These are phyloP conservation scores for Pestalotiopsis sp. DNA, from an alignment of 2,329 filamentous ascomycete genomes.

Conservation along the genomic window DNA sequence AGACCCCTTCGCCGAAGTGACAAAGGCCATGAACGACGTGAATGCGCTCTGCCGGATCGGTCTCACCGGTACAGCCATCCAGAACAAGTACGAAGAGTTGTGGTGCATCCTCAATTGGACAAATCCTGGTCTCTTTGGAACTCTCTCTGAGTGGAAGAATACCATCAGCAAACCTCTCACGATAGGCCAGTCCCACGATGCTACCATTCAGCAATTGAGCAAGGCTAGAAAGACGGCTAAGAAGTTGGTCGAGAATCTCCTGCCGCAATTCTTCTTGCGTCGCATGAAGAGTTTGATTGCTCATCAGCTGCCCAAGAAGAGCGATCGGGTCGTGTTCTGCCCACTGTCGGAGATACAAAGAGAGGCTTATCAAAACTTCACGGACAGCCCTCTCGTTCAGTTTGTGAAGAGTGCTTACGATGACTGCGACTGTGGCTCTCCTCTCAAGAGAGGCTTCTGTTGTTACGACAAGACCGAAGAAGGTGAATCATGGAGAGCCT, in stretches of 20 bases:
- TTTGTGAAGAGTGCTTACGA: slow-evolving; percentile 71
- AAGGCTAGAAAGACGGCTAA: slow-evolving; percentile 79
- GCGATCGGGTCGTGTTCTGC: slow-evolving; percentile 92
- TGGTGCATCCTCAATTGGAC: slow-evolving; percentile 98
- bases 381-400: slow-evolving; percentile 72
- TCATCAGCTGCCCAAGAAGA: slow-evolving; percentile 92
- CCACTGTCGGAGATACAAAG: slow-evolving; percentile 81
- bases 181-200: slow-evolving; percentile 89
- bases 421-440: slow-evolving; percentile 69
- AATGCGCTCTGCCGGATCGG: slow-evolving; percentile 93
- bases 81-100: slow-evolving; percentile 96
- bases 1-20: slow-evolving; percentile 74
- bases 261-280: slow-evolving; percentile 88
- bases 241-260: slow-evolving; percentile 81
- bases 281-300: slow-evolving; percentile 93
- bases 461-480: slow-evolving; percentile 65
- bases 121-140: slow-evolving; percentile 74
- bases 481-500: slow-evolving; percentile 70
- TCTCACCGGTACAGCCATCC: slow-evolving; percentile 92
- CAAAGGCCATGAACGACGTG: slow-evolving; percentile 84
- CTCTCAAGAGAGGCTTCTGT: slow-evolving; percentile 79
- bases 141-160: slow-evolving; percentile 73
- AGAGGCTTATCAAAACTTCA: slow-evolving; percentile 79
- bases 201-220: slow-evolving; percentile 80
- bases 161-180: slow-evolving; percentile 80